Evolutionary conservation across 2,329 filamentous ascomycete genomes (phyloP).

Genomic region (Alternaria metachromatica): DNA sequence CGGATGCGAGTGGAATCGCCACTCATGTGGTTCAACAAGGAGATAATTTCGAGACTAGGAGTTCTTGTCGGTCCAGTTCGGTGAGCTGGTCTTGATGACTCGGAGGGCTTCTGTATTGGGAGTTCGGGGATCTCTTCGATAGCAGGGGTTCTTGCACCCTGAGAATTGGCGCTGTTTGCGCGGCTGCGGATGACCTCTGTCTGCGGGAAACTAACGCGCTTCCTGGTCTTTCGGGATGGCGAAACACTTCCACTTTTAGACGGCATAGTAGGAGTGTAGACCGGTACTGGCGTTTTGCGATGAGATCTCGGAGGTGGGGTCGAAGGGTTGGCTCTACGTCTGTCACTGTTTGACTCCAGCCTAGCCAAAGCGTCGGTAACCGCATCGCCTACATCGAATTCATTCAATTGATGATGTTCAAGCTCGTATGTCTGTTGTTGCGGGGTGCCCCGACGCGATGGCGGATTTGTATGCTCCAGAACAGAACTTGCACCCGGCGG

Average conservation of each 20-base stretch:
- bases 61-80: background rate
- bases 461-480: constrained; percentile 20
- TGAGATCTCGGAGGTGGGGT: constrained; percentile 7
- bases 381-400: constrained; percentile 23
- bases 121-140: background rate
- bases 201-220: constrained; percentile 9
- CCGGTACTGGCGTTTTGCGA: background rate
- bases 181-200: constrained; percentile 1
- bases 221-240: background rate
- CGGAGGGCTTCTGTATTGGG: background rate
- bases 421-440: constrained; percentile 20
- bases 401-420: constrained; percentile 24
- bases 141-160: background rate
- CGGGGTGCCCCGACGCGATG: constrained; percentile 13
- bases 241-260: background rate
- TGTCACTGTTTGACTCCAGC: constrained; percentile 27
- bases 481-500: constrained; percentile 16
- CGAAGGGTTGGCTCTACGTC: constrained; percentile 6
- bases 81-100: background rate
- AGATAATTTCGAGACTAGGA: constrained; percentile 29
- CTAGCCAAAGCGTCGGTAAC: constrained; percentile 27
- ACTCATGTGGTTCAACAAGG: constrained; percentile 16
- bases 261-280: background rate
- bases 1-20: constrained; percentile 13
- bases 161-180: background rate